A percentile compares a stretch with the other conserved stretches of the same genome.
These are phyloP conservation scores for Clonostachys chloroleuca DNA, from an alignment of 2,329 filamentous ascomycete genomes.

Conservation along the genomic window DNA sequence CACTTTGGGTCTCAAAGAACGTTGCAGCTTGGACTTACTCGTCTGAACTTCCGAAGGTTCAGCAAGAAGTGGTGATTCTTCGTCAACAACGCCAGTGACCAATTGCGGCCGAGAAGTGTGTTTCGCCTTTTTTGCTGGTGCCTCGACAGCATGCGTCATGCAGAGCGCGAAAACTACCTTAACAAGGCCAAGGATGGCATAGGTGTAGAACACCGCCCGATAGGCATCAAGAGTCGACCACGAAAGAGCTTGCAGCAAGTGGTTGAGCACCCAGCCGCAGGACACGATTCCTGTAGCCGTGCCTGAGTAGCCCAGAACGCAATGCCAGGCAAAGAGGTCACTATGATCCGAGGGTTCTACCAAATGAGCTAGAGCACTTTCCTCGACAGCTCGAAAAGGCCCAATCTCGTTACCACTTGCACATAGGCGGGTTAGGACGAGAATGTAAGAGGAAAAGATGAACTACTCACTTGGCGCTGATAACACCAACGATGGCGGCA, in stretches of 20 bases:
- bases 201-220: conserved; percentile 50
- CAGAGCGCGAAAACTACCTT: conserved; percentile 49
- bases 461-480: conserved; percentile 39
- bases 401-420: conserved; percentile 58
- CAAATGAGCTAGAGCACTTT: conserved; percentile 54
- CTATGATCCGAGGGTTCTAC: conserved; percentile 36
- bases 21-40: no score
- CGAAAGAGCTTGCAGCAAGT: conserved; percentile 31
- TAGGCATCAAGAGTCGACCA: conserved; percentile 46
- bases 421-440: background rate
- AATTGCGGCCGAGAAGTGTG: no score
- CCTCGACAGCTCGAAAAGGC: conserved; percentile 58
- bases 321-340: conserved; percentile 61
- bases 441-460: background rate
- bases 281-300: conserved; percentile 54
- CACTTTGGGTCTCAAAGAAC: conserved; percentile 44
- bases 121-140: background rate
- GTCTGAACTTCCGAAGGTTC: no score
- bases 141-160: conserved; percentile 42
- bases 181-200: conserved; percentile 49
- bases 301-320: conserved; percentile 52
- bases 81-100: no score
- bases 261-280: conserved; percentile 55
- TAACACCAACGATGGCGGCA: conserved; percentile 56
- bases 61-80: no score